Percentiles rank a stretch among this genome's conserved stretches.
Conservation (phyloP, 2,329 filamentous ascomycete species). For the Neoscytalidium dimidiatum region DNA sequence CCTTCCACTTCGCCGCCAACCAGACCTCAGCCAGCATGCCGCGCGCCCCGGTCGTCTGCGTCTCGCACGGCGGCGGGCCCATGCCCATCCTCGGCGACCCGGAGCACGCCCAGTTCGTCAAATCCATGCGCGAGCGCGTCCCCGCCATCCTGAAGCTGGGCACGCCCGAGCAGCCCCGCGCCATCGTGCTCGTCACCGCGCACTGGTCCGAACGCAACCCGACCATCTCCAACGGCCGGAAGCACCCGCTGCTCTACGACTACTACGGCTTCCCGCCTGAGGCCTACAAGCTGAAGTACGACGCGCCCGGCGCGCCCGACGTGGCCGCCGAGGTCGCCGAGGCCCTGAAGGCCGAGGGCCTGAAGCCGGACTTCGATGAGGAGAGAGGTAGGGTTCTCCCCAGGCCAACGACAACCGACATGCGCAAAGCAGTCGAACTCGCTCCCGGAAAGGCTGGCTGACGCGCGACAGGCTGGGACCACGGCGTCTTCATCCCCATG, state of each 20-base stretch:
- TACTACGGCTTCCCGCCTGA: conserved; percentile 62
- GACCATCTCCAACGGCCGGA: conserved; percentile 52
- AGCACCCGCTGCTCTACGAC: conserved; percentile 57
- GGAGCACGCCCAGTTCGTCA: conserved; percentile 51
- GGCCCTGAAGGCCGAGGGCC: conserved; percentile 50
- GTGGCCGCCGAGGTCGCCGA: conserved; percentile 53
- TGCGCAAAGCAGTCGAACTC: no score
- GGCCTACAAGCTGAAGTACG: conserved; percentile 58
- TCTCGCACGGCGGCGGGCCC: conserved; percentile 51
- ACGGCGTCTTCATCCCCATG: conserved; percentile 63
- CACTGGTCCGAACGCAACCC: conserved; percentile 57
- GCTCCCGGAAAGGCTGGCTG: no score
- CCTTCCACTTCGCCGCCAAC: conserved; percentile 15
- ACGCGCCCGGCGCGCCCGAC: conserved; percentile 57
- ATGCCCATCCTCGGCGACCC: conserved; percentile 61
- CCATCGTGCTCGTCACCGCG: conserved; percentile 60
- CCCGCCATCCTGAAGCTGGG: conserved; percentile 59
- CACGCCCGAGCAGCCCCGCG: conserved; percentile 51
- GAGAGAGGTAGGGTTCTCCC: conserved; percentile 39
- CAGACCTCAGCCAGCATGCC: conserved; percentile 22
- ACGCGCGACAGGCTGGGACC: conserved; percentile 54
- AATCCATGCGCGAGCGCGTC: conserved; percentile 55
- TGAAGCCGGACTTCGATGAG: conserved; percentile 37
- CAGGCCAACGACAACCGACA: no score
- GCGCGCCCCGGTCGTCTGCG: conserved; percentile 40